phyloP scores from a whole-genome alignment of 805 yeast genomes.

The Candida pseudofarinosa region DNA sequence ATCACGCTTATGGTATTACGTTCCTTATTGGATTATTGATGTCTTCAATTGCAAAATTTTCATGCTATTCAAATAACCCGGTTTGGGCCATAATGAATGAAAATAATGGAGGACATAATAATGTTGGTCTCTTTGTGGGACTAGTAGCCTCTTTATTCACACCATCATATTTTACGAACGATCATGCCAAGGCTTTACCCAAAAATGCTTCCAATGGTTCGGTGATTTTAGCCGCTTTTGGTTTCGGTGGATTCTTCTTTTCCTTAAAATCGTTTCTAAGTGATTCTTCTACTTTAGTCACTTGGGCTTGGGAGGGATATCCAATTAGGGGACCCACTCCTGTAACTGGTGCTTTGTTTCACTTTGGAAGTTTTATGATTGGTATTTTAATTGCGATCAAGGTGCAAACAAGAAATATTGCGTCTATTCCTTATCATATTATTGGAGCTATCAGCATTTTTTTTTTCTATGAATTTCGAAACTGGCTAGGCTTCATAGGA shows the following conservation, averaged over 20 bases:
- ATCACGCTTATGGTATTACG: slow-evolving; percentile 48
- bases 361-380: slow-evolving; percentile 53
- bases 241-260: slow-evolving; percentile 74
- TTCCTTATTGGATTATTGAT: slow-evolving; percentile 68
- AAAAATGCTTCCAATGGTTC: slow-evolving; percentile 36
- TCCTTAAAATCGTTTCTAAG: slow-evolving; percentile 69
- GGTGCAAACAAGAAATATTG: slow-evolving; percentile 17
- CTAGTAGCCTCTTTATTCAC: slow-evolving; percentile 61
- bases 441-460: slow-evolving; percentile 48
- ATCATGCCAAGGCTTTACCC: slow-evolving; percentile 5
- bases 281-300: slow-evolving; percentile 81
- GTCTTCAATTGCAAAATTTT: slow-evolving; percentile 71
- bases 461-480: slow-evolving; percentile 47
- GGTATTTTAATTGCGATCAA: slow-evolving; percentile 42
- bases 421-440: slow-evolving; percentile 30
- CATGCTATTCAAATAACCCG: slow-evolving; percentile 83
- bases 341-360: slow-evolving; percentile 72
- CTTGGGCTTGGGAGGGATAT: slow-evolving; percentile 96
- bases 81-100: slow-evolving; percentile 92
- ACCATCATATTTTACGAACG: slow-evolving; percentile 25
- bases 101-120: slow-evolving; percentile 83
- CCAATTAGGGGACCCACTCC: slow-evolving; percentile 87
- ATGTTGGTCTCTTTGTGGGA: slow-evolving; percentile 63
- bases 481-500: slow-evolving; percentile 76
- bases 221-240: slow-evolving; percentile 50